Evolutionary conservation across 306 rosid species (phyloP).

Genomic region (Cajanus cajan): DNA sequence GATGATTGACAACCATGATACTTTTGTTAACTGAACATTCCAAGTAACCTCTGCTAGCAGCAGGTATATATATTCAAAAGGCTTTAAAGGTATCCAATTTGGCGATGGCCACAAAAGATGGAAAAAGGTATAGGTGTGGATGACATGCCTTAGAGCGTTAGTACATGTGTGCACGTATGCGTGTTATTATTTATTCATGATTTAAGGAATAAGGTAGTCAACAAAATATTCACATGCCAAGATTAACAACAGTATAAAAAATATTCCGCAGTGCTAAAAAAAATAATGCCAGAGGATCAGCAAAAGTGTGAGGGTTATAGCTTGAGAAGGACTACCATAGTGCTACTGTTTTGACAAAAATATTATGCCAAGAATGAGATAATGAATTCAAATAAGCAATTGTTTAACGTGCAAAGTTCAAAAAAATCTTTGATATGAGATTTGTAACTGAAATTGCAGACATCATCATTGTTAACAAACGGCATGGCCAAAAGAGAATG

Average conservation of each 20-base stretch:
- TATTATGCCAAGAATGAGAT: not conserved
- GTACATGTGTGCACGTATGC: too few species aligned
- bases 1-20: too few species aligned
- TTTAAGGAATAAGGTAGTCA: not conserved
- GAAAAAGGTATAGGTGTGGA: too few species aligned
- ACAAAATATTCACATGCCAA: not conserved
- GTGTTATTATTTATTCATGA: not conserved
- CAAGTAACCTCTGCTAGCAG: too few species aligned
- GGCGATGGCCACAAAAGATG: too few species aligned
- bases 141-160: too few species aligned
- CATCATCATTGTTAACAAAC: not conserved
- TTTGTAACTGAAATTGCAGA: constrained; percentile 4
- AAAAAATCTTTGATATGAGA: not conserved
- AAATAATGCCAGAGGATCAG: not conserved
- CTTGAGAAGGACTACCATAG: not conserved
- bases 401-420: not conserved
- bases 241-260: not conserved
- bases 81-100: too few species aligned
- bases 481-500: not conserved
- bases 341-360: not conserved
- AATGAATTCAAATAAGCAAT: not conserved
- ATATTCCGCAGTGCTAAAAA: not conserved
- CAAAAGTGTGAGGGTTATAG: not conserved
- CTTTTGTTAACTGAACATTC: too few species aligned
- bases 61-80: too few species aligned